Percentiles rank a stretch among this genome's conserved stretches.
Evolutionary conservation across 768 basidiomycete genomes (phyloP).

Genomic region (Mrakia blollopis): DNA sequence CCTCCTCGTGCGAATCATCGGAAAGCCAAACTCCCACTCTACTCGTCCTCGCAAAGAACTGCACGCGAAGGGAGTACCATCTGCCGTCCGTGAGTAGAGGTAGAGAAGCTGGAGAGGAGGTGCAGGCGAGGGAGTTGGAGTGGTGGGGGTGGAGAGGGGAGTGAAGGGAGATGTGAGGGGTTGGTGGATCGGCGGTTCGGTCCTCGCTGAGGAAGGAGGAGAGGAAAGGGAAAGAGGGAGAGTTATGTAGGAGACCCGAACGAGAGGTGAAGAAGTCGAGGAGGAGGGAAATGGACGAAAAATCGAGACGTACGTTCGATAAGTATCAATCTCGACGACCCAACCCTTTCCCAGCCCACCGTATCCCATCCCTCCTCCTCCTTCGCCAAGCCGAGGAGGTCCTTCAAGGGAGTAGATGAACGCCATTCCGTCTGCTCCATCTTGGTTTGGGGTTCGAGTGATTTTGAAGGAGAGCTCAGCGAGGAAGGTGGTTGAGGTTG

Average conservation of each 20-base stretch:
- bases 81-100: slow-evolving; percentile 40
- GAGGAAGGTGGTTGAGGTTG: background rate
- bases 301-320: slow-evolving; percentile 35
- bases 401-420: slow-evolving; percentile 3
- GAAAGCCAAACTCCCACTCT: slow-evolving; percentile 24
- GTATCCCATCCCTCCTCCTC: slow-evolving; percentile 43
- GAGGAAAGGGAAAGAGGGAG: no score
- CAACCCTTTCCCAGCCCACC: slow-evolving; percentile 41
- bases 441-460: background rate
- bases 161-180: slow-evolving; percentile 44
- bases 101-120: slow-evolving; percentile 33
- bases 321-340: slow-evolving; percentile 44
- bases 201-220: slow-evolving; percentile 33
- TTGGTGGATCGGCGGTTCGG: slow-evolving; percentile 41
- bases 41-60: slow-evolving; percentile 25
- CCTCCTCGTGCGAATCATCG: slow-evolving; percentile 9
- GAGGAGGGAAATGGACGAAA: background rate
- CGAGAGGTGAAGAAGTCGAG: background rate
- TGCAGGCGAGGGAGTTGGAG: slow-evolving; percentile 38
- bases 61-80: slow-evolving; percentile 35
- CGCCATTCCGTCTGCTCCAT: slow-evolving; percentile 16
- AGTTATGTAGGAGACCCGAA: no score
- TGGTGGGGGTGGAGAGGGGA: slow-evolving; percentile 43
- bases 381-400: slow-evolving; percentile 30
- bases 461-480: slow-evolving; percentile 8